These are phyloP conservation scores for Cicer bijugum DNA, from an alignment of 306 rosid species.

Conservation along the genomic window DNA sequence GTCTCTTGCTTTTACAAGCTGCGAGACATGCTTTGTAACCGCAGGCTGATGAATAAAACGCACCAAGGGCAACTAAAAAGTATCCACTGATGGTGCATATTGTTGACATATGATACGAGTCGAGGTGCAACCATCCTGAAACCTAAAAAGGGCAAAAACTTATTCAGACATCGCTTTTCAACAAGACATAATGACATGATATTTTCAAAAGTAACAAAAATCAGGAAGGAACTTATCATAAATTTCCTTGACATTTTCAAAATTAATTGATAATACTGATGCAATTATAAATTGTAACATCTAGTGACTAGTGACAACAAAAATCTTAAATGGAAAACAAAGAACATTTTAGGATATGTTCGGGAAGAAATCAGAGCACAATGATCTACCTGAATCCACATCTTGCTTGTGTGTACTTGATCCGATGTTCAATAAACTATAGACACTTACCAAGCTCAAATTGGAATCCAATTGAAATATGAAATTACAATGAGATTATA, in stretches of 20 bases:
- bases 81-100: not conserved
- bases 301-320: not conserved
- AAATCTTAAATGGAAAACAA: conserved; percentile 12
- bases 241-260: not conserved
- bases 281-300: not conserved
- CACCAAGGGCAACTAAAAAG: conserved; percentile 15
- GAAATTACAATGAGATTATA: conserved; percentile 11
- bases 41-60: conserved; percentile 5
- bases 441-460: conserved; percentile 2
- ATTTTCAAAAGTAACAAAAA: conserved; percentile 30
- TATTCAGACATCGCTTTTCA: conserved; percentile 10
- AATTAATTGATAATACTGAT: not conserved
- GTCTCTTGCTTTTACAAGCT: not conserved
- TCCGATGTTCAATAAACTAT: conserved; percentile 12
- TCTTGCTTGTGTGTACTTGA: not conserved
- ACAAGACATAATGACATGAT: conserved; percentile 1
- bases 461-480: conserved; percentile 26
- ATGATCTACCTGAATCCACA: conserved; percentile 21
- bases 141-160: conserved; percentile 1
- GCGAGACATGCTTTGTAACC: not conserved
- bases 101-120: conserved; percentile 5
- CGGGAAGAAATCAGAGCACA: conserved; percentile 6
- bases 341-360: conserved; percentile 5
- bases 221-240: not conserved
- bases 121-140: not conserved